Evolutionary conservation across 257 asterid species (phyloP).

Genomic region (Apocynum venetum): DNA sequence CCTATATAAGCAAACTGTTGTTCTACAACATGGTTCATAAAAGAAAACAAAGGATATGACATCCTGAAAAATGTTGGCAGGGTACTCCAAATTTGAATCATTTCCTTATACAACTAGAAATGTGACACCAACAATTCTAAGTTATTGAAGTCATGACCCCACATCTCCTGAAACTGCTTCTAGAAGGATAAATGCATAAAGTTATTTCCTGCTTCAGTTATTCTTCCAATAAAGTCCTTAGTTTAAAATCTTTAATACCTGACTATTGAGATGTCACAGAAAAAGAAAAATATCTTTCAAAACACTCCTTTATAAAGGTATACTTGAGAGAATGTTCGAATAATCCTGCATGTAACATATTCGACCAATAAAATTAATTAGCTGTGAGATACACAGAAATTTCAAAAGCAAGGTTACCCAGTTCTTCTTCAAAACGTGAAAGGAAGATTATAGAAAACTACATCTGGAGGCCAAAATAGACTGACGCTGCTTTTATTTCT

Average conservation of each 20-base stretch:
- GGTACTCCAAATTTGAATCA: background rate
- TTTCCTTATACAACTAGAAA: background rate
- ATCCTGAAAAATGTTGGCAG: background rate
- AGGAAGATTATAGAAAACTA: too few relatives aligned
- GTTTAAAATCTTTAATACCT: background rate
- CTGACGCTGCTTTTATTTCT: background rate
- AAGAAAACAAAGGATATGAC: background rate
- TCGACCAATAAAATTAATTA: too few relatives aligned
- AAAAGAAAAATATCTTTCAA: background rate
- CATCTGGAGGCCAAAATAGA: too few relatives aligned
- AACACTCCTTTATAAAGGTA: too few relatives aligned
- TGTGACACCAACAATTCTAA: background rate
- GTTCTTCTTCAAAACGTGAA: too few relatives aligned
- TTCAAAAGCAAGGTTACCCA: background rate
- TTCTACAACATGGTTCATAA: background rate
- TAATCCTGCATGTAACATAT: background rate
- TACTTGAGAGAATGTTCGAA: background rate
- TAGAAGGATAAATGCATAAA: background rate
- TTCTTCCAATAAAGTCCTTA: background rate
- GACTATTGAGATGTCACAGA: background rate
- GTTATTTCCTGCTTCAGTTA: background rate
- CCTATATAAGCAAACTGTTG: background rate
- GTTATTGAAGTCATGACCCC: background rate
- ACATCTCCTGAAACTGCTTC: background rate
- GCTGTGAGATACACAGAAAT: background rate